Conservation (phyloP, 768 basidiomycete genomes). For the Daedalea quercina region DNA sequence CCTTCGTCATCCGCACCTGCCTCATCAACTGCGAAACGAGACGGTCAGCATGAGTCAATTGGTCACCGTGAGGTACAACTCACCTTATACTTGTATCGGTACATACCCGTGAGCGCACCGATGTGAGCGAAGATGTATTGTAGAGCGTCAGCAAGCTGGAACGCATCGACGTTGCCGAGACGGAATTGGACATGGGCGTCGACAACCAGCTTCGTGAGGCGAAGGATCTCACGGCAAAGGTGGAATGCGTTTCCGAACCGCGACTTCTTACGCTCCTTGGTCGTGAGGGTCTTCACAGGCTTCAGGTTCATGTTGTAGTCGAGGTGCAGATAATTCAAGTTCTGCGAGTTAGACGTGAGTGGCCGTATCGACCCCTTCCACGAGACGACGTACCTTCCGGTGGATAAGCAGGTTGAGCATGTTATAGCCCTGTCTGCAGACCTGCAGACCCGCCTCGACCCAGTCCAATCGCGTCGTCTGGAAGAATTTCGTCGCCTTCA, state of each 20-base stretch:
- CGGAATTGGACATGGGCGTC: constrained; percentile 99
- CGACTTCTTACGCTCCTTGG: constrained; percentile 99
- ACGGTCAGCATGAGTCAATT: constrained; percentile 5
- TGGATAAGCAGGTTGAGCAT: constrained; percentile 99
- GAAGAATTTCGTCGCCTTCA: constrained; percentile 99
- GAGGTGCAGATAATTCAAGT: constrained; percentile 87
- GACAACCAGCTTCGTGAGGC: constrained; percentile 96
- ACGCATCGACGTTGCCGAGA: constrained; percentile 96
- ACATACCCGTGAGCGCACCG: constrained; percentile 98
- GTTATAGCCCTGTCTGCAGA: constrained; percentile 98
- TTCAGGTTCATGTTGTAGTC: constrained; percentile 99
- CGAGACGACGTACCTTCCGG: constrained; percentile 62
- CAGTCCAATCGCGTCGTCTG: constrained; percentile 96
- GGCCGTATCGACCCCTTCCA: background rate
- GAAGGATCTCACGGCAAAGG: constrained; percentile 94
- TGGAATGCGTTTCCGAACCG: constrained; percentile 99
- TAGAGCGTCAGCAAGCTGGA: constrained; percentile 96
- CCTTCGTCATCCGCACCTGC: constrained; percentile 99
- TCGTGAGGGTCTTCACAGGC: constrained; percentile 94
- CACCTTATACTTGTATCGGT: constrained; percentile 99
- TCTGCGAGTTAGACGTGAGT: constrained; percentile 27
- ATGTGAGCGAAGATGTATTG: constrained; percentile 98
- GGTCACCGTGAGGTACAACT: constrained; percentile 10
- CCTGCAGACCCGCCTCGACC: constrained; percentile 98
- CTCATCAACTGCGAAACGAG: constrained; percentile 70